Percentiles rank a stretch among this genome's conserved stretches.
Evolutionary conservation across 805 yeast species (phyloP).

Genomic region (Metschnikowia santaceciliae): DNA sequence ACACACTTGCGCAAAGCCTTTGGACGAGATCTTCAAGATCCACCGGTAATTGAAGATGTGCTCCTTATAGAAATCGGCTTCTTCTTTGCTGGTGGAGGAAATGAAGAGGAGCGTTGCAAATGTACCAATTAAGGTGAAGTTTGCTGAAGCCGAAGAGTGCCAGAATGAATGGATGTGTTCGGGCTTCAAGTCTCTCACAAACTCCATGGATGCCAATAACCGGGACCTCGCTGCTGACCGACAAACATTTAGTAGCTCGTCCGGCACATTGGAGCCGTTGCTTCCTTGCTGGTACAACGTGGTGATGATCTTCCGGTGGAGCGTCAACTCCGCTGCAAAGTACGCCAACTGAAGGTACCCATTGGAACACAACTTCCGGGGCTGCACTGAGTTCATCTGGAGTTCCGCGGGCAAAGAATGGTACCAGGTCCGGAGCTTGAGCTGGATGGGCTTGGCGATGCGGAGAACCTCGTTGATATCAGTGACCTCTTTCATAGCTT

Average conservation of each 20-base stretch:
- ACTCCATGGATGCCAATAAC: conserved; percentile 75
- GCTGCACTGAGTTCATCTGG: conserved; percentile 58
- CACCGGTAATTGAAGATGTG: conserved; percentile 73
- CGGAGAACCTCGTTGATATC: conserved; percentile 66
- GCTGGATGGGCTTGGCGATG: conserved; percentile 77
- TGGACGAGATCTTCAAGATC: conserved; percentile 68
- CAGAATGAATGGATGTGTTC: conserved; percentile 87
- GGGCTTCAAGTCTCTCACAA: conserved; percentile 67
- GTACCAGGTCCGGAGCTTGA: conserved; percentile 70
- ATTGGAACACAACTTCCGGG: conserved; percentile 64
- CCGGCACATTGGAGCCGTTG: conserved; percentile 33
- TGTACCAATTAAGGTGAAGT: conserved; percentile 78
- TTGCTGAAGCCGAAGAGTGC: conserved; percentile 79
- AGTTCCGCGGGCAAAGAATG: conserved; percentile 62
- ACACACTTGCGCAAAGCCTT: conserved; percentile 75
- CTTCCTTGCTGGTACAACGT: conserved; percentile 38
- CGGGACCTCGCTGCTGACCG: conserved; percentile 83
- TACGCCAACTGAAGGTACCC: conserved; percentile 81
- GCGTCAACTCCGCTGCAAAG: conserved; percentile 82
- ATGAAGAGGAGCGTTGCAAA: conserved; percentile 80
- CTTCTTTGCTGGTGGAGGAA: conserved; percentile 59
- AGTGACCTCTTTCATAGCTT: conserved; percentile 52
- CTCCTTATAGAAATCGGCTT: conserved; percentile 59
- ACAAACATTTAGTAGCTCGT: conserved; percentile 52
- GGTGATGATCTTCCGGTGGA: conserved; percentile 74